Conservation (phyloP, 2,329 filamentous ascomycete genomes). For the Fusarium multiceps region DNA sequence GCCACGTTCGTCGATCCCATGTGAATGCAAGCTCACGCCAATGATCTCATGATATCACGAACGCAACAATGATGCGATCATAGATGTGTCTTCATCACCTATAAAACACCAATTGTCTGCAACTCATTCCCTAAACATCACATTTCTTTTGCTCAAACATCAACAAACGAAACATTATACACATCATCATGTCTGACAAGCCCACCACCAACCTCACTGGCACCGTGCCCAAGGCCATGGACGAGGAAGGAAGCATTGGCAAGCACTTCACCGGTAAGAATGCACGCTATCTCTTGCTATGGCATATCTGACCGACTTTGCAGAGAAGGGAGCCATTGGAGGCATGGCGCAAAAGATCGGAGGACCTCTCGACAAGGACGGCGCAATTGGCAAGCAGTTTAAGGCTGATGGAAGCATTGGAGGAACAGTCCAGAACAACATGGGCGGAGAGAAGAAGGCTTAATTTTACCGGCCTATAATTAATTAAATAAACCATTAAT, state of each 20-base stretch:
- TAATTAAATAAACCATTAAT: background rate
- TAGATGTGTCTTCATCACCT: background rate
- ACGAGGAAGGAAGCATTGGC: constrained; percentile 62
- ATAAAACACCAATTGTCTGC: background rate
- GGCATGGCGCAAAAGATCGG: constrained; percentile 63
- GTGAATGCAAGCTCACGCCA: background rate
- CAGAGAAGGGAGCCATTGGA: constrained; percentile 62
- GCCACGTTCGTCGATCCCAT: background rate
- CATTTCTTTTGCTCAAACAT: background rate
- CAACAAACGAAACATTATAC: background rate
- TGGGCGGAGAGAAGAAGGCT: constrained; percentile 54
- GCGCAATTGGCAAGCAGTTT: constrained; percentile 66
- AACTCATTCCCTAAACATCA: background rate
- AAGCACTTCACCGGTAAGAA: constrained; percentile 64
- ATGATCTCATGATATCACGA: constrained; percentile 3
- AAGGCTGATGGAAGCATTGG: constrained; percentile 64
- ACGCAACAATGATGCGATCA: background rate
- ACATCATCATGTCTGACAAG: constrained; percentile 34
- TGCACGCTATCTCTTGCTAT: fast-evolving
- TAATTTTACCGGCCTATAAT: background rate
- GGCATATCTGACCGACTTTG: fast-evolving
- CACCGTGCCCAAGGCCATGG: constrained; percentile 56
- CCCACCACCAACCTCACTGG: background rate
- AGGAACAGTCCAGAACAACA: constrained; percentile 60
- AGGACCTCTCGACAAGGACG: constrained; percentile 62